These are phyloP conservation scores for Komagataella kurtzmanii DNA, from an alignment of 805 yeast species.

Conservation along the genomic window DNA sequence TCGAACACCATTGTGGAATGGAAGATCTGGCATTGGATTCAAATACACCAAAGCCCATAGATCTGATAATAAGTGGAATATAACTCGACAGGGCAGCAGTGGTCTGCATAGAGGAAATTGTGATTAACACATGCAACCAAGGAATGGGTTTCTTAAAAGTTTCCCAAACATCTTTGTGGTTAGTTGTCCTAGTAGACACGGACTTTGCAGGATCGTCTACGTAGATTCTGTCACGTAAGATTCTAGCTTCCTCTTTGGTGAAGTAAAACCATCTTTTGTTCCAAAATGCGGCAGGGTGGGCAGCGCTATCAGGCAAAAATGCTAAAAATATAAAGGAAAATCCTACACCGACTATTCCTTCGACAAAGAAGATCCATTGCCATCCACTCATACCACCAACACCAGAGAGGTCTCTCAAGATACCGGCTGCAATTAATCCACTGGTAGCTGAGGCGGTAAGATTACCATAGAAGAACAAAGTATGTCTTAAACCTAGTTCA, in stretches of 20 bases:
- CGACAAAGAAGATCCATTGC: slow-evolving; percentile 55
- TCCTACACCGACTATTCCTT: slow-evolving; percentile 35
- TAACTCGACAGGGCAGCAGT: not conserved
- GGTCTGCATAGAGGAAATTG: not conserved
- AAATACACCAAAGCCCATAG: slow-evolving; percentile 5
- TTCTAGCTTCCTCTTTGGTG: not conserved
- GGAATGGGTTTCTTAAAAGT: not conserved
- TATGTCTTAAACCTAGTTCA: slow-evolving; percentile 31
- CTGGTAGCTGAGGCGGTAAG: slow-evolving; percentile 23
- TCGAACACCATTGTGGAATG: slow-evolving; percentile 3
- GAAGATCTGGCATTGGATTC: slow-evolving; percentile 8
- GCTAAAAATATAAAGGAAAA: slow-evolving; percentile 17
- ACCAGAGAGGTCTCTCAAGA: slow-evolving; percentile 34
- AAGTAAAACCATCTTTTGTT: not conserved
- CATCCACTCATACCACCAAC: slow-evolving; percentile 35
- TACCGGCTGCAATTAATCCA: slow-evolving; percentile 30
- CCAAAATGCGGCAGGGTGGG: not conserved
- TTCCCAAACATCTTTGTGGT: not conserved
- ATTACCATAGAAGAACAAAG: slow-evolving; percentile 23
- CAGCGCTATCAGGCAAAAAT: slow-evolving; percentile 19
- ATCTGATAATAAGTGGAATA: slow-evolving; percentile 6
- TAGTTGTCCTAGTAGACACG: not conserved
- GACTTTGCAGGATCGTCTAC: slow-evolving; percentile 36
- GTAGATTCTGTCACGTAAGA: not conserved
- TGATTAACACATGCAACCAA: not conserved